Base-by-base conservation (phyloP, 495 filamentous ascomycete genomes). In the Parathielavia hyrcaniae region DNA sequence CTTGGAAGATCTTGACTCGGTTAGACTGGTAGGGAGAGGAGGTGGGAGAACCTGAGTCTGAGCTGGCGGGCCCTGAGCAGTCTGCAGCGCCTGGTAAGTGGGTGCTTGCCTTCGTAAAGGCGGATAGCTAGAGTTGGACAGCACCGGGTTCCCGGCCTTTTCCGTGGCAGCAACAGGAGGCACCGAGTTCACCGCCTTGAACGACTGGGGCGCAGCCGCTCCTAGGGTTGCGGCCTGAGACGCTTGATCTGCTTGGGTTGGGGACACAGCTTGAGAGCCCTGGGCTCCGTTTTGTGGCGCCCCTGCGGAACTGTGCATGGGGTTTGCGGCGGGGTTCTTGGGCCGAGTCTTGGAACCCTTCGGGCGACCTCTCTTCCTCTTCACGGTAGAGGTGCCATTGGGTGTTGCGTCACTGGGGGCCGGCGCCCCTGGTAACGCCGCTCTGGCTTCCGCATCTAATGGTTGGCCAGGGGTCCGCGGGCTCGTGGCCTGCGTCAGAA, bases 301-400 rank as follows among this genome's bases (percentile, higher is more conserved):
- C 16, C 32, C n/a, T 19, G 32, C 40, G 46, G 59, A n/a, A 39
- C 58, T 30, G 13, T 47, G 50, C 5, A 35, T 46, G 20, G 64
- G 48, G 41, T 39, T 61, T 10, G 26, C 38, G 22, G 20, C 19
- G 7, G 53, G 16, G 26, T 70, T 65, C 55, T 77, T 79, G 14
- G 77, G 77, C 1, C 73, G 67, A 48, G 78, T 79, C 57, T 75
- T 78, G 0, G 77, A 79, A 9, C 77, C 77, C 38, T 77, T 79
- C 0, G 77, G 77, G 0, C 72, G 66, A 9, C 72, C 72, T 55
- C 70, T 63, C 44, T 60, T 68, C 44, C 62, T 63, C 49, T 68
- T 30, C 26, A 30, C 38, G 61, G 66, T 61, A 23, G 72, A 38
- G 49, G 65, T 64, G n/a, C 23, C 36, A n/a, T 62, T 54, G 4